Evolutionary conservation across 2,329 filamentous ascomycete genomes (phyloP).

Genomic region (Alternaria novae-zelandiae): DNA sequence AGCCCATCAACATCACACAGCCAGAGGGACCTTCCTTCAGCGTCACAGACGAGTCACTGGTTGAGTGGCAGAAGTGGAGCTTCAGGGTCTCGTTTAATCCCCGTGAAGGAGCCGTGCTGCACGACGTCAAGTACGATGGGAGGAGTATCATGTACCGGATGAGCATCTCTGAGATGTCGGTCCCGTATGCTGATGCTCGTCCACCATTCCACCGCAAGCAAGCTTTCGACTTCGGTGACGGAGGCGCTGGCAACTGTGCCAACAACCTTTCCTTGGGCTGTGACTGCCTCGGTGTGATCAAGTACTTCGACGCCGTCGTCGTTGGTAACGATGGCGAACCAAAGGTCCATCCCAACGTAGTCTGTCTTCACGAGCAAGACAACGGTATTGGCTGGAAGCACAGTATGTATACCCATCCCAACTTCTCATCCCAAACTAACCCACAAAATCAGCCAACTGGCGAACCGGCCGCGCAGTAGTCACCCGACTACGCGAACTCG

Average conservation of each 20-base stretch:
- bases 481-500: slow-evolving; percentile 66
- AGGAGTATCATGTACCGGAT: slow-evolving; percentile 71
- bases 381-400: slow-evolving; percentile 62
- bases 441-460: slow-evolving; percentile 56
- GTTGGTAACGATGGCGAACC: slow-evolving; percentile 62
- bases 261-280: slow-evolving; percentile 73
- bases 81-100: slow-evolving; percentile 50
- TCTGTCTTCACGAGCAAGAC: slow-evolving; percentile 74
- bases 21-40: slow-evolving; percentile 72
- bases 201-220: slow-evolving; percentile 72
- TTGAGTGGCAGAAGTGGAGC: slow-evolving; percentile 57
- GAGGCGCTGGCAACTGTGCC: slow-evolving; percentile 68
- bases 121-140: slow-evolving; percentile 73
- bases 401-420: neutral
- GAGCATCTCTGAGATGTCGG: slow-evolving; percentile 71
- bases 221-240: slow-evolving; percentile 75
- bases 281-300: slow-evolving; percentile 72
- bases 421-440: neutral
- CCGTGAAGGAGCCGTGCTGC: slow-evolving; percentile 69
- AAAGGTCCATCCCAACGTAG: slow-evolving; percentile 62
- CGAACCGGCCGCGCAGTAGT: slow-evolving; percentile 68
- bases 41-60: slow-evolving; percentile 54
- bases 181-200: slow-evolving; percentile 70
- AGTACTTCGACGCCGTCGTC: slow-evolving; percentile 67
- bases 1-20: slow-evolving; percentile 76